Base-by-base conservation (phyloP, 345 rosid species). In the Moricandia arvensis region DNA sequence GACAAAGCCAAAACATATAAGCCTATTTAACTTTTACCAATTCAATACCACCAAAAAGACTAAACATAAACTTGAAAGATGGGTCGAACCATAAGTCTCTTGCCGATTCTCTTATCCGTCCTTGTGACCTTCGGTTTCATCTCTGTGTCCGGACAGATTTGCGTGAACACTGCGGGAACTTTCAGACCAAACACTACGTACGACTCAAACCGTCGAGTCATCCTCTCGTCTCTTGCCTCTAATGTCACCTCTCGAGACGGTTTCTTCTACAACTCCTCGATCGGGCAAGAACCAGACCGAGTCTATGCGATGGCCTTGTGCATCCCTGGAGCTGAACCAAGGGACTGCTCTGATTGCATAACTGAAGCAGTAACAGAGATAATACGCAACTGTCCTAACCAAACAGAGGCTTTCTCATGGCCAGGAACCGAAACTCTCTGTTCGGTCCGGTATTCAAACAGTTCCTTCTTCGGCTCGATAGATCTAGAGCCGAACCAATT, bases 321-420 rank as follows among this genome's bases (percentile, higher is more conserved):
- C 24, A 63, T 74, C 72, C 77, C 77, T 3, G 77, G 71, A 64
- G 41, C 72, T 37, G 8, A 65, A 8, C 3, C 71, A 4, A 17
- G 45, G 1, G 16, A 18, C 4, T 88, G 90, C 62, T 49, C 21
- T 27, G 57, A 54, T 8, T 89, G 88, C 7, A 80, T 82, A 29
- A 10, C 3, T 0, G 11, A 3, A 0, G 81, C 80, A 0, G 31
- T 66, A 1, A 31, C 16, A 3, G 4, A 68, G 0, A 3, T 82
- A 15, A 1, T 16, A 24, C 26, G 47, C 6, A 21, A 0, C 1
- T 85, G 93, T 60, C 81, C 82, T 0, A 41, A 1, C 51, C 43
- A 74, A 9, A 84, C 69, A 59, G 51, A 51, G 13, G 70, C 83
- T n/a, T 74, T 1, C 9, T 66, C 72, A 41, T 74, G 78, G 78